Base-by-base conservation (phyloP, 306 rosid species). In the Prunus campanulata region DNA sequence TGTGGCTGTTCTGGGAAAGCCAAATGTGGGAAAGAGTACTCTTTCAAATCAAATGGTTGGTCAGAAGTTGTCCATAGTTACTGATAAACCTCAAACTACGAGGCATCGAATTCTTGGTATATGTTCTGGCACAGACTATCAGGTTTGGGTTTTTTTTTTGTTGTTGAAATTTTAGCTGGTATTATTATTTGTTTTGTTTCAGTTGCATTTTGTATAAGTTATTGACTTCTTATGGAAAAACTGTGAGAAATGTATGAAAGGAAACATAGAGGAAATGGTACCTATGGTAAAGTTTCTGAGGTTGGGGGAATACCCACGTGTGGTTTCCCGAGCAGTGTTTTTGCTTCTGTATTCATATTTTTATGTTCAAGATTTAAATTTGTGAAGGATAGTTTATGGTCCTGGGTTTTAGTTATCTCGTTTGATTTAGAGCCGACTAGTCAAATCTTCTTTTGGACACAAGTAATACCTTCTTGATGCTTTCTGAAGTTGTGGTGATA, bases 1-100 rank as follows among this genome's bases (percentile, higher is more conserved):
- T 80, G 92, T 91, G 81, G 97, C 97, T 78, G 82, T 95, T 67
- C 86, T 95, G 78, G 99, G 99, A 75, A 92, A 84, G 87, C 99
- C 99, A 50, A 92, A 95, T 81, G 97, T 95, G 70, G 99, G 99
- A 18, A 95, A 95, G 88, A 95, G 99, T 74, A 95, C 99, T 50
- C 88, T 95, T 14, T 87, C 96, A 35, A 92, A 95, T 84, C 97
- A 92, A 84, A 91, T 95, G 96, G 77, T 95, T 61, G 99, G 99
- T 6, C 99, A 91, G 69, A 95, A 89, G 90, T 78, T 95, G 82
- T 90, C 99, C 7, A 92, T 95, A 78, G 99, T 95, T 78, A 92
- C 97, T 1, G 91, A 92, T 87, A 95, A 95, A 79, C 99, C 99
- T 82, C 99, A 95, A 81, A 95, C 99, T 2, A 95, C 97, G 0